phyloP scores from a whole-genome alignment of 2,329 filamentous ascomycete genomes.

The Cyanodermella asteris region DNA sequence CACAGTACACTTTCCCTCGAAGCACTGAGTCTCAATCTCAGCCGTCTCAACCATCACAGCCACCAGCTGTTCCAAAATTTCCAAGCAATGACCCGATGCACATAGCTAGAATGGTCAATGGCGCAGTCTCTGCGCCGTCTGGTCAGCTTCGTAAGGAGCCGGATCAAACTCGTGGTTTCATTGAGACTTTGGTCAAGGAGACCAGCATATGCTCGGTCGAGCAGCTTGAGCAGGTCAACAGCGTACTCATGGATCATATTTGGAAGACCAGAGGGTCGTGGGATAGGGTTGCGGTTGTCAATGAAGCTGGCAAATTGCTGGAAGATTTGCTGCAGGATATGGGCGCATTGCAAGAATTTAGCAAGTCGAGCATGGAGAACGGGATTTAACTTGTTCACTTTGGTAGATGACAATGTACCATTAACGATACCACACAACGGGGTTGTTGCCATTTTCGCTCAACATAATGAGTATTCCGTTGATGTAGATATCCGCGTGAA shows the following conservation, averaged over 20 bases:
- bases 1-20: no score
- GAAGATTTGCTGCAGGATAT: slow-evolving; percentile 42
- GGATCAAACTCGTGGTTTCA: slow-evolving; percentile 37
- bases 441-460: neutral
- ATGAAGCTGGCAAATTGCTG: slow-evolving; percentile 44
- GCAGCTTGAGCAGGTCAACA: slow-evolving; percentile 84
- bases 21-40: no score
- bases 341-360: slow-evolving; percentile 27
- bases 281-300: slow-evolving; percentile 57
- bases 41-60: no score
- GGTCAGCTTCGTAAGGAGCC: no score
- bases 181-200: slow-evolving; percentile 38
- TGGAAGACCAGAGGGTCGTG: slow-evolving; percentile 63
- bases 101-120: no score
- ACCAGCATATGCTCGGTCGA: slow-evolving; percentile 71
- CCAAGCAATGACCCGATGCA: no score
- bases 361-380: slow-evolving; percentile 6
- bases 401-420: neutral
- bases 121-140: no score
- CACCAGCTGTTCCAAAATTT: no score
- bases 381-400: neutral
- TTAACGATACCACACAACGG: neutral
- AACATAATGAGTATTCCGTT: no score
- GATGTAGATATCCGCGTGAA: neutral
- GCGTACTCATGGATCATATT: slow-evolving; percentile 71